Evolutionary conservation across 2,329 filamentous ascomycete genomes (phyloP).

Genomic region (Pyricularia grisea): DNA sequence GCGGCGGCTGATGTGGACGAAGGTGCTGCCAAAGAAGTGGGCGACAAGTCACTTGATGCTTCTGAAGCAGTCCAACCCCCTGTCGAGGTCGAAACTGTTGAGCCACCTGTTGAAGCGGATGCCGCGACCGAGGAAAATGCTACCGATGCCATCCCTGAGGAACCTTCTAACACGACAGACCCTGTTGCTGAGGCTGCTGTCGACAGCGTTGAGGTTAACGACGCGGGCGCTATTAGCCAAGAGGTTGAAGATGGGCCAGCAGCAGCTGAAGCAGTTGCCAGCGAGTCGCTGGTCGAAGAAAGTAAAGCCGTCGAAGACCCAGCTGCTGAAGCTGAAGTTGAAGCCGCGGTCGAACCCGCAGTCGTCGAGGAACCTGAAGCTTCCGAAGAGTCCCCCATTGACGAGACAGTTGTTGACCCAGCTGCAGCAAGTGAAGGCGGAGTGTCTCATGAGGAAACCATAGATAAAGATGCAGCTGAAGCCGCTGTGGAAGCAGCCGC

Average conservation of each 20-base stretch:
- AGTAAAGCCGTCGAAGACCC: not conserved
- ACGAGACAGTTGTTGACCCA: not conserved
- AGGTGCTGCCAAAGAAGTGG: not conserved
- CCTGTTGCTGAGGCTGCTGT: not conserved
- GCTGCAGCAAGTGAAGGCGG: not conserved
- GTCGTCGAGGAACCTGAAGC: not conserved
- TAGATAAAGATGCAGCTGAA: not conserved
- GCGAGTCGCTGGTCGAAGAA: not conserved
- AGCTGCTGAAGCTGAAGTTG: not conserved
- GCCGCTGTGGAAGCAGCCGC: not conserved
- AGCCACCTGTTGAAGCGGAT: not conserved
- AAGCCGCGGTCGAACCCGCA: not conserved
- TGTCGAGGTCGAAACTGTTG: not conserved
- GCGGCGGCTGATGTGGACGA: too few species aligned
- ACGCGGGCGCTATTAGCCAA: not conserved
- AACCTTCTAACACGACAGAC: not conserved
- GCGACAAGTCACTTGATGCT: not conserved
- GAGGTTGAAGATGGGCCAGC: not conserved
- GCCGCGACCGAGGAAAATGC: not conserved
- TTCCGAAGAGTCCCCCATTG: not conserved
- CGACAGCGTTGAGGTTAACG: not conserved
- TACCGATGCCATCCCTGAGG: not conserved
- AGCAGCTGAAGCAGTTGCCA: not conserved
- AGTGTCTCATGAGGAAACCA: not conserved
- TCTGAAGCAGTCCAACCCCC: not conserved